Base-by-base conservation (phyloP, 148 eudicot genomes). In the Tetragonia tetragonoides region DNA sequence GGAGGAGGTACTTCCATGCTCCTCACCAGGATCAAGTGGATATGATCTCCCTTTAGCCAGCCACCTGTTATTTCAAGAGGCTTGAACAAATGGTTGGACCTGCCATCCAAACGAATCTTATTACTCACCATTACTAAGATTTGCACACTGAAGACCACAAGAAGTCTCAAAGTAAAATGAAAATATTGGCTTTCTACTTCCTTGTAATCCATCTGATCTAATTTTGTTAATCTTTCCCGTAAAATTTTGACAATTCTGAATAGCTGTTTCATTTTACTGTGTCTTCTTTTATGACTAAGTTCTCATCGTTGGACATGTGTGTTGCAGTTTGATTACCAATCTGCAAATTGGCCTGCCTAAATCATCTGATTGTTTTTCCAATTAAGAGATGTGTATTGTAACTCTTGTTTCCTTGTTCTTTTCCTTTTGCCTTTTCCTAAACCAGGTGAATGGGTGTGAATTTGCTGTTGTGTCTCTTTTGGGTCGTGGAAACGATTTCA, bases 381-480 rank as follows among this genome's bases (percentile, higher is more conserved):
- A 70, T 70, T 53, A 51, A 47, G 51, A 51, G 68, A 46, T 63
- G 47, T 70, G 38, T 41, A 41, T 63, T 28, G 3, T 82, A 57
- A 78, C 47, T 66, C 37, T 54, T 56, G 9, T 23, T 40, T 5
- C 5, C n/a, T 82, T 46, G 67, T 28, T 28, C 34, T 28, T 28
- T 0, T 28, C 34, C 34, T 28, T 28, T 28, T 28, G 34, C 34
- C 49, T 73, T 65, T 66, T n/a, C 28, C 46, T 68, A 39, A 65
- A 60, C 41, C 84, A 95, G 99, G 97, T 90, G 46, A 93, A 89
- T 77, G 97, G 98, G 24, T 66, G 86, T 88, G 99, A 95, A 89
- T 88, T 86, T 78, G 99, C 94, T 79, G 65, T 95, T 66, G 69
- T 93, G 40, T 93, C 99, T 78, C 90, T 95, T 76, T 82, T 93